Evolutionary conservation across 495 filamentous ascomycete species (phyloP).

Genomic region (Cladorrhinum samala): DNA sequence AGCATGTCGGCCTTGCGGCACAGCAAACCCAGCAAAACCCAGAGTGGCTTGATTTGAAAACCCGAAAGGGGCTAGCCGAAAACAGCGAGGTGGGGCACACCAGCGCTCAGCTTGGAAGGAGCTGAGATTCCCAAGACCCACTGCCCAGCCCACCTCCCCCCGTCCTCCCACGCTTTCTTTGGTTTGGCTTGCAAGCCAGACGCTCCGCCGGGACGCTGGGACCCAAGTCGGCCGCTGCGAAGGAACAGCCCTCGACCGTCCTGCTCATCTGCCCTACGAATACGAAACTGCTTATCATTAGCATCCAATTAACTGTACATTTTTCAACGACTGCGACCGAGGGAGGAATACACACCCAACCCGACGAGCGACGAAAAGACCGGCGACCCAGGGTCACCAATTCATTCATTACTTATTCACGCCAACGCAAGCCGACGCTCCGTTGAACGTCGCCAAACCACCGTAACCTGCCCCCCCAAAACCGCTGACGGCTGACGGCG

Average conservation of each 20-base stretch:
- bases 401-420: not conserved
- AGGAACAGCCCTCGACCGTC: not conserved
- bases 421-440: not conserved
- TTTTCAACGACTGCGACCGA: not conserved
- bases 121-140: slow-evolving; percentile 4
- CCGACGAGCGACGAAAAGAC: not conserved
- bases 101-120: slow-evolving; percentile 17
- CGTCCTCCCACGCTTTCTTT: slow-evolving; percentile 12
- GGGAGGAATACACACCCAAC: no score
- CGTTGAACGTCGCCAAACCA: not conserved
- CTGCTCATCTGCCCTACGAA: not conserved
- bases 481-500: no score
- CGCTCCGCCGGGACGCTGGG: not conserved
- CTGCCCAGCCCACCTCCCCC: slow-evolving; percentile 3
- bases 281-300: not conserved
- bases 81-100: slow-evolving; percentile 1
- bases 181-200: slow-evolving; percentile 3
- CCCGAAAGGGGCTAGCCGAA: slow-evolving; percentile 4
- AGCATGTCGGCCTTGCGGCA: not conserved
- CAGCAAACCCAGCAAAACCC: not conserved
- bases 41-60: slow-evolving; percentile 1
- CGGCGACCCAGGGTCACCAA: not conserved
- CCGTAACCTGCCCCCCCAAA: not conserved
- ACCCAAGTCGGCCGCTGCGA: not conserved
- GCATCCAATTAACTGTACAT: not conserved